phyloP scores from a whole-genome alignment of 2,329 filamentous ascomycete species.

The Decorospora gaudefroyi region DNA sequence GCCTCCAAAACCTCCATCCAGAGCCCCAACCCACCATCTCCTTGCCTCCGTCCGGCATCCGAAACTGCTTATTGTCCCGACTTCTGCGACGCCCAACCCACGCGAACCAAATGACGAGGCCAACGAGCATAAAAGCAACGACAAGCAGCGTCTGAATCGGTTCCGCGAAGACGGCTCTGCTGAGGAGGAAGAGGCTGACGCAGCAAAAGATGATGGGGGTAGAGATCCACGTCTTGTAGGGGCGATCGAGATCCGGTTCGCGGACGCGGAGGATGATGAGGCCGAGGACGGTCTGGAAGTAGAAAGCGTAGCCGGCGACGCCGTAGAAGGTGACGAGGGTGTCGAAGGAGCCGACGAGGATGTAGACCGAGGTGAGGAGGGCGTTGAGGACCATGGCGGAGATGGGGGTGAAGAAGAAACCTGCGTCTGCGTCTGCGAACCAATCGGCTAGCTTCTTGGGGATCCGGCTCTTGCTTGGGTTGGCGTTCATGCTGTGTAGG shows the following conservation, averaged over 20 bases:
- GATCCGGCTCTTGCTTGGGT: constrained; percentile 26
- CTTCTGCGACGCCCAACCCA: constrained; percentile 64
- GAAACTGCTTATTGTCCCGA: constrained; percentile 35
- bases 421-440: constrained; percentile 66
- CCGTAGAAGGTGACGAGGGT: constrained; percentile 97
- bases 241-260: constrained; percentile 84
- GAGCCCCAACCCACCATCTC: constrained; percentile 51
- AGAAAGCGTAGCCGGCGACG: constrained; percentile 95
- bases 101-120: constrained; percentile 88
- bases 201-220: constrained; percentile 99
- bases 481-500: constrained; percentile 34
- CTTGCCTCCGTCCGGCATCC: constrained; percentile 21
- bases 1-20: constrained; percentile 54
- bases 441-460: constrained; percentile 30
- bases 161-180: constrained; percentile 84
- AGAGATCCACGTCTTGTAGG: constrained; percentile 94
- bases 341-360: constrained; percentile 84
- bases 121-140: constrained; percentile 78
- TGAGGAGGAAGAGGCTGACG: constrained; percentile 89
- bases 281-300: constrained; percentile 92
- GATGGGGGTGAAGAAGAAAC: constrained; percentile 91
- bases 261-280: constrained; percentile 86
- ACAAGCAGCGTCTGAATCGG: constrained; percentile 89
- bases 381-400: constrained; percentile 86
- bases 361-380: constrained; percentile 72